Evolutionary conservation across 345 rosid species (phyloP).

Genomic region (Rhodamnia rubescens): DNA sequence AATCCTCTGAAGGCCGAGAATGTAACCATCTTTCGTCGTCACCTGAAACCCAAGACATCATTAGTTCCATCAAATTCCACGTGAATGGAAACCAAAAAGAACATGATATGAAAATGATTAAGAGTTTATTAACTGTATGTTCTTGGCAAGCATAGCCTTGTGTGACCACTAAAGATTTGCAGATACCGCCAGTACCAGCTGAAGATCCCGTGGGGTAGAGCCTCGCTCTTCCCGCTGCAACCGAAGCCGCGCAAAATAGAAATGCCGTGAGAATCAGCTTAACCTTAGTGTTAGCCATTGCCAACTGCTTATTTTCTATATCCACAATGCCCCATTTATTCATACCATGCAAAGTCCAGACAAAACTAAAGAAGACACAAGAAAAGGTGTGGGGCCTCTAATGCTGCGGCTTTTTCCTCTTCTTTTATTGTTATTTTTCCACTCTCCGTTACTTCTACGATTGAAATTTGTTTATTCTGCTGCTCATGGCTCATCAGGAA

Average conservation of each 20-base stretch:
- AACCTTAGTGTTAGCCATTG: neutral
- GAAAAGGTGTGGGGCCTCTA: neutral
- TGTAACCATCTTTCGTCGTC: conserved; percentile 39
- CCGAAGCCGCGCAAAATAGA: neutral
- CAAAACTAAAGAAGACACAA: too few species aligned
- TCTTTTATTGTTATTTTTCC: neutral
- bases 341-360: too few species aligned
- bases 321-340: neutral
- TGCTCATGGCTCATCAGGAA: neutral
- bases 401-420: neutral
- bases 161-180: conserved; percentile 17
- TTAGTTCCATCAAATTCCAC: neutral
- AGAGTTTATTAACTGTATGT: conserved; percentile 7
- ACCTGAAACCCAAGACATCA: conserved; percentile 16
- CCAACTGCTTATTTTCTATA: neutral
- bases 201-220: neutral
- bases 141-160: conserved; percentile 24
- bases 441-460: neutral
- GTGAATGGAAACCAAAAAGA: neutral
- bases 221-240: conserved; percentile 8
- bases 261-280: neutral
- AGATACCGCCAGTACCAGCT: conserved; percentile 3
- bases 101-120: neutral
- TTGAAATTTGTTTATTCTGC: neutral
- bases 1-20: conserved; percentile 38